phyloP scores from a whole-genome alignment of 176 grass and related monocot species.

The Eragrostis curvula region DNA sequence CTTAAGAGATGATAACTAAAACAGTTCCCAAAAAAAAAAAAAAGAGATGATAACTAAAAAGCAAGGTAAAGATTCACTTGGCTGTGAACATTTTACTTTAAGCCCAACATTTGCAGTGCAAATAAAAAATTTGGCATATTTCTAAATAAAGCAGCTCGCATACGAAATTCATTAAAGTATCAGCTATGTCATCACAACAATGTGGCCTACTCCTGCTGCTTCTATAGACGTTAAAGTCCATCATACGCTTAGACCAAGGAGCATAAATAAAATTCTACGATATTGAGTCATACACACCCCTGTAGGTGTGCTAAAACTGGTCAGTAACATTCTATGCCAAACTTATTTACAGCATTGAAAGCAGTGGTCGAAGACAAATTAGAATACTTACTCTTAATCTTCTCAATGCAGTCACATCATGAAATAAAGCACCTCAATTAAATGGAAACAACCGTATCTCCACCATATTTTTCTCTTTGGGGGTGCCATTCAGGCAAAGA shows the following conservation, averaged over 20 bases:
- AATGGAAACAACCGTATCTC: neutral
- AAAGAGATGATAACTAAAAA: conserved; percentile 19
- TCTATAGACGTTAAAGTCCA: neutral
- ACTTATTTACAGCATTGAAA: neutral
- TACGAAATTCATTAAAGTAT: neutral
- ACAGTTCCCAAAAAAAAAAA: no score
- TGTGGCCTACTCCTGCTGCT: neutral
- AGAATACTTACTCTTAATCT: neutral
- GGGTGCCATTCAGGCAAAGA: neutral
- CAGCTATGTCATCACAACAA: neutral
- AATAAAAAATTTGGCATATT: neutral
- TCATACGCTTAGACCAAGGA: neutral
- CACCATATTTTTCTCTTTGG: conserved; percentile 19
- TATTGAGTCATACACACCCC: neutral
- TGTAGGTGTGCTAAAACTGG: neutral
- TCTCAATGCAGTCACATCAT: neutral
- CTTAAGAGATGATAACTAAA: no score
- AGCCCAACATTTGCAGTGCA: conserved; percentile 19
- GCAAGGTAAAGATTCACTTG: conserved; percentile 30
- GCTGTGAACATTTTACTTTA: neutral
- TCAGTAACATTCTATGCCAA: neutral
- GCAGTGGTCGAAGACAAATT: neutral
- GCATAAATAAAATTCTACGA: neutral
- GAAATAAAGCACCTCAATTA: neutral
- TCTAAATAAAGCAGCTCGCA: conserved; percentile 2